Conservation (phyloP, 345 rosid genomes). For the Rhodamnia rubescens region DNA sequence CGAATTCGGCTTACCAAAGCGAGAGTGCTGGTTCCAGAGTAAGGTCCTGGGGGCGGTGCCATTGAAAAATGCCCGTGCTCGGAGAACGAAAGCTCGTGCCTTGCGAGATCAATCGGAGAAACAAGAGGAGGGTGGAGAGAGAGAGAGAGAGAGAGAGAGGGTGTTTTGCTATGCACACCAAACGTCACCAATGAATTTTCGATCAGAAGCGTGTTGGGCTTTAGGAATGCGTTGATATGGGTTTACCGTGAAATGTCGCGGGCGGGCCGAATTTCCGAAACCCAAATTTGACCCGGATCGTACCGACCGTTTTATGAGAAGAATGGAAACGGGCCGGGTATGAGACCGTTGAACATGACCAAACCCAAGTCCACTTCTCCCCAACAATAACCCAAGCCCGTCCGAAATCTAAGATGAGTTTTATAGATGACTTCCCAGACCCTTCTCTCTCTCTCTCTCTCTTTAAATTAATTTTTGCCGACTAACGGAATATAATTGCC, state of each 20-base stretch:
- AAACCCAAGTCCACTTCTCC: background rate
- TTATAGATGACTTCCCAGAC: background rate
- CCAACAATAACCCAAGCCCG: background rate
- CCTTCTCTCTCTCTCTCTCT: background rate
- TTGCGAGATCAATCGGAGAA: background rate
- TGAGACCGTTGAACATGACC: background rate
- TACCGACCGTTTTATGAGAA: too few relatives aligned
- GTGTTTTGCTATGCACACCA: background rate
- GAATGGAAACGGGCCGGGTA: background rate
- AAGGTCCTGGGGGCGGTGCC: conserved; percentile 79
- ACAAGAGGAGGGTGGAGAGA: background rate
- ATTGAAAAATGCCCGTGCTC: conserved; percentile 5
- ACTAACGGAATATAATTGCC: background rate
- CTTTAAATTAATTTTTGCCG: too few relatives aligned
- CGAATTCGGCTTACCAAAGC: conserved; percentile 41
- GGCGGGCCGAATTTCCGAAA: background rate
- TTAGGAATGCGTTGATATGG: too few relatives aligned
- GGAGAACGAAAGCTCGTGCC: background rate
- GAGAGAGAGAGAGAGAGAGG: background rate
- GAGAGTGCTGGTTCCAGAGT: conserved; percentile 82
- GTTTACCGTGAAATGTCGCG: background rate
- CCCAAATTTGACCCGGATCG: background rate
- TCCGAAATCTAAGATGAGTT: background rate
- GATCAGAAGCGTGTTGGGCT: too few relatives aligned
- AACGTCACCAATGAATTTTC: background rate